phyloP scores from a whole-genome alignment of 371 early-diverging fungal genomes.

The Dipsacomyces acuminosporus region DNA sequence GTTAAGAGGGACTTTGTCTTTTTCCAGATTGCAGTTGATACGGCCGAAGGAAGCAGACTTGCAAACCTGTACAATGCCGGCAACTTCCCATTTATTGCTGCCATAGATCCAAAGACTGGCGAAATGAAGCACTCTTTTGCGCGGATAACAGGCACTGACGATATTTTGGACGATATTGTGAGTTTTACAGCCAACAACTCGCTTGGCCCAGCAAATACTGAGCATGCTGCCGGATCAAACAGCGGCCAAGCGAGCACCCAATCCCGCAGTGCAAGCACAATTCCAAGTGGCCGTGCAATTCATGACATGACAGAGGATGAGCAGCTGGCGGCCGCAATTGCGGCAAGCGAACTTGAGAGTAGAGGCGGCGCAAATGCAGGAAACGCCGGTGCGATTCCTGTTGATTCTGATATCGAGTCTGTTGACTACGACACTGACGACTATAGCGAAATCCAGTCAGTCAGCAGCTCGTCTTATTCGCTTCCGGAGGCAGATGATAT shows the following conservation, averaged over 20 bases:
- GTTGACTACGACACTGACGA: constrained; percentile 25
- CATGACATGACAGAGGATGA: constrained; percentile 83
- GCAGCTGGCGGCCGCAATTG: constrained; percentile 75
- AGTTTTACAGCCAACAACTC: constrained; percentile 51
- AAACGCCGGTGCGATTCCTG: constrained; percentile 1
- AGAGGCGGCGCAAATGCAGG: not conserved
- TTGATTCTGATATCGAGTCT: constrained; percentile 19
- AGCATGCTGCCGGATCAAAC: constrained; percentile 6
- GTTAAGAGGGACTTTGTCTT: constrained; percentile 79
- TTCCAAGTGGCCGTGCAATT: constrained; percentile 44
- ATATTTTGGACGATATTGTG: constrained; percentile 65
- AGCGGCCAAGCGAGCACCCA: no score
- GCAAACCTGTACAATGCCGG: constrained; percentile 65
- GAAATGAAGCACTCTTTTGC: constrained; percentile 30
- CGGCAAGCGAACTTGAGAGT: constrained; percentile 57
- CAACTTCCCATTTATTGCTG: constrained; percentile 76
- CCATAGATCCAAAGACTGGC: constrained; percentile 89
- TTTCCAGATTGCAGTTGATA: constrained; percentile 64
- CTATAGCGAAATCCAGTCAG: constrained; percentile 32
- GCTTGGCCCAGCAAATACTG: not conserved
- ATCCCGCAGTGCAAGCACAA: constrained; percentile 24
- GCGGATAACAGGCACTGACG: constrained; percentile 45
- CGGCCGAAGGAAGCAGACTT: constrained; percentile 69
- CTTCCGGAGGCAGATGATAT: constrained; percentile 6
- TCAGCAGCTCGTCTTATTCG: constrained; percentile 11